A percentile compares a stretch with the other conserved stretches of the same genome.
Conservation (phyloP, 2,329 filamentous ascomycete genomes). For the Ophiostoma fasciatum region DNA sequence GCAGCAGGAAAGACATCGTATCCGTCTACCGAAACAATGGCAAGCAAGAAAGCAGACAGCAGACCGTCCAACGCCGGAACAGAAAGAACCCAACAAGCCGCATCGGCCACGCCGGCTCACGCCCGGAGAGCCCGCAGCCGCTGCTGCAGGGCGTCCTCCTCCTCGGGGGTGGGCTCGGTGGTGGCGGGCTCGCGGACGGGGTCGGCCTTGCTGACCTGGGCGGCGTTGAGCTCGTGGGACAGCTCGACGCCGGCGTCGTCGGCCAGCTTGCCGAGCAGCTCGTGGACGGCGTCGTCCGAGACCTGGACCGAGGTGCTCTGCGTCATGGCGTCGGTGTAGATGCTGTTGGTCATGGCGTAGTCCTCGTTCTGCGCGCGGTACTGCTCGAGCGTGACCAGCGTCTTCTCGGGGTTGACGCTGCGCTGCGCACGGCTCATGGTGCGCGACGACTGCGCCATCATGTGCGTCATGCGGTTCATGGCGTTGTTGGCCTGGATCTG, state of each 20-base stretch:
- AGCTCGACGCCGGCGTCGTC: conserved; percentile 80
- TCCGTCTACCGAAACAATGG: too few relatives aligned
- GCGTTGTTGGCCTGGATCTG: conserved; percentile 51
- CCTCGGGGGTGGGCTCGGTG: conserved; percentile 57
- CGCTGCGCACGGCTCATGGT: conserved; percentile 45
- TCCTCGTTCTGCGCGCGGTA: conserved; percentile 49
- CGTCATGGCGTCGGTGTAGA: conserved; percentile 75
- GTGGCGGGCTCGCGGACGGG: conserved; percentile 36
- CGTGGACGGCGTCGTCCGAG: conserved; percentile 73
- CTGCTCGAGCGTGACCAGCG: conserved; percentile 44
- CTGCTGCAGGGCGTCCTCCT: conserved; percentile 61
- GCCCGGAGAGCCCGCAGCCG: conserved; percentile 40
- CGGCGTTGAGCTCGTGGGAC: conserved; percentile 53
- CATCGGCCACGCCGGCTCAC: conserved; percentile 17
- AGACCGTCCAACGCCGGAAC: background rate
- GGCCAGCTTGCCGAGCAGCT: conserved; percentile 69
- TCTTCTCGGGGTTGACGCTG: conserved; percentile 45
- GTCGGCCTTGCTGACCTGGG: conserved; percentile 41
- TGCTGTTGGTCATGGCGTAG: conserved; percentile 50
- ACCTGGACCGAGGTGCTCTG: conserved; percentile 60
- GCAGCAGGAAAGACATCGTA: background rate
- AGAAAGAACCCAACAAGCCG: too few relatives aligned
- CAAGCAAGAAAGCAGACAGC: background rate
- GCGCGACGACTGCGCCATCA: conserved; percentile 45
- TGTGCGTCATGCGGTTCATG: conserved; percentile 50